These are phyloP conservation scores for Saposhnikovia divaricata DNA, from an alignment of 129 eudicot genomes.

Conservation along the genomic window DNA sequence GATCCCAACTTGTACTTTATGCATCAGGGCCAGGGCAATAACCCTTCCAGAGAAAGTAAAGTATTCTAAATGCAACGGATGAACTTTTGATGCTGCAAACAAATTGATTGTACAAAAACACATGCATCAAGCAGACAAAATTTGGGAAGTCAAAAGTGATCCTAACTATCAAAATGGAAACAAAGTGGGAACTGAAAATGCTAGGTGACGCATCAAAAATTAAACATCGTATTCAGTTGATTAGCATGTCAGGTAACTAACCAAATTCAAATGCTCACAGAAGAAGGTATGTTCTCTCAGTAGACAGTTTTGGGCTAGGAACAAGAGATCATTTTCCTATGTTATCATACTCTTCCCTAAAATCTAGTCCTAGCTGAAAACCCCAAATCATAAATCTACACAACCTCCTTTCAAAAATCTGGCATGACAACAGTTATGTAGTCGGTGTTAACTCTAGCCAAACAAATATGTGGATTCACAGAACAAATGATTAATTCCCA, in stretches of 20 bases:
- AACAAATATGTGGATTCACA: neutral
- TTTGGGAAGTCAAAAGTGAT: neutral
- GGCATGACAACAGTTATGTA: neutral
- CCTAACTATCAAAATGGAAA: neutral
- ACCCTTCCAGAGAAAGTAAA: slow-evolving; percentile 50
- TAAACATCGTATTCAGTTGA: neutral
- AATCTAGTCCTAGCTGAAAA: neutral
- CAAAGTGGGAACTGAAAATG: neutral
- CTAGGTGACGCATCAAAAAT: neutral
- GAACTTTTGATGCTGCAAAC: slow-evolving; percentile 50
- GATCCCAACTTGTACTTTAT: slow-evolving; percentile 51
- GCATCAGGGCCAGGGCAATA: slow-evolving; percentile 56
- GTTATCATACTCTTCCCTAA: neutral
- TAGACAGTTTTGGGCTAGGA: neutral
- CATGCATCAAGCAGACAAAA: slow-evolving; percentile 5
- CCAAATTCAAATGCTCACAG: neutral
- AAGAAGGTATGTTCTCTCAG: neutral
- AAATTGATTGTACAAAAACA: neutral
- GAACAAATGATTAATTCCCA: neutral
- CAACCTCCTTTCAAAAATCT: neutral
- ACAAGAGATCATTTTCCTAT: neutral
- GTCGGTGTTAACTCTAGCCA: neutral
- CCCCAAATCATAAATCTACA: neutral
- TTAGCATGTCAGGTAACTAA: neutral
- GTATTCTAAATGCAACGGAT: slow-evolving; percentile 40